Base-by-base conservation (phyloP, 768 basidiomycete species). In the Leccinum olivaceopallidum region DNA sequence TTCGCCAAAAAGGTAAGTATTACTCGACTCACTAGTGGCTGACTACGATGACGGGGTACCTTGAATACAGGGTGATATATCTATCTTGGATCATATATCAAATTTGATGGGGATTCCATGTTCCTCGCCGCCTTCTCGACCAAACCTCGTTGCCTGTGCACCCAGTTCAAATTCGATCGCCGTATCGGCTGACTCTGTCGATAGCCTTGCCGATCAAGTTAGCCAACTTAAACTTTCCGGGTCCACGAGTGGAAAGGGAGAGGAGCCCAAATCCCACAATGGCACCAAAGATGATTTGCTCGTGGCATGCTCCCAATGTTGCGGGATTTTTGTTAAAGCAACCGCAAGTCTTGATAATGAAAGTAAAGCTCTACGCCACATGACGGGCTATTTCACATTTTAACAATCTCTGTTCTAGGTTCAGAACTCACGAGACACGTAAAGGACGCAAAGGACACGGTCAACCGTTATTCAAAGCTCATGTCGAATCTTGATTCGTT, bases 1-100 rank as follows among this genome's bases (percentile, higher is more conserved):
- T 83, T 91, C 63, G 89, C 90, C 0, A 84, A 83, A 66, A 79
- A 79, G 76, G 91, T 88, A 53, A 59, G 79, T 72, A 37, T 7
- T 22, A 32, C 32, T 52, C 1, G 55, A 56, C 14, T 16, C 34
- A 12, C 16, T 39, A 16, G 22, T 53, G 28, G 24, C 57, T 58
- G 30, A 64, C 44, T 39, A 24, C 5, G 24, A 48, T 28, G 34
- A 44, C 16, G 47, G 8, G 37, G n/a, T 24, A 4, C 34, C 32
- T 39, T 37, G 20, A 18, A n/a, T 58, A 22, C 59, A 87, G 86
- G 78, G 73, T 13, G 82, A 86, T 69, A 72, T 83, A 30, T 66
- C 71, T 32, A 64, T 72, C 14, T 73, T 88, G 60, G 81, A 85
- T 60, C 73, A 75, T 49, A 83, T 87, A 57, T 77, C 77, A 12